Percentiles rank a stretch among this genome's conserved stretches.
phyloP scores from a whole-genome alignment of 345 rosid species.

The Citropsis articulata region DNA sequence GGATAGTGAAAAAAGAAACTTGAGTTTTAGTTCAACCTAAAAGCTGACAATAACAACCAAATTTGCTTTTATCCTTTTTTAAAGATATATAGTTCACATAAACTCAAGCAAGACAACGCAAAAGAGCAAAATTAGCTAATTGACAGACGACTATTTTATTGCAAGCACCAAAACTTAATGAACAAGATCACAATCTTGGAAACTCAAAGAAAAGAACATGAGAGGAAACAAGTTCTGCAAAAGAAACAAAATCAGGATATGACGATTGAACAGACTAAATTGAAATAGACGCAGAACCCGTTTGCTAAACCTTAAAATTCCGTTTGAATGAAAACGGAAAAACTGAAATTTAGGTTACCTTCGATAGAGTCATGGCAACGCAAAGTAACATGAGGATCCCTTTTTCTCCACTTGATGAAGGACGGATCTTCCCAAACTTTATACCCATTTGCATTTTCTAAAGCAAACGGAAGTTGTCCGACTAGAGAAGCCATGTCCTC shows the following conservation, averaged over 20 bases:
- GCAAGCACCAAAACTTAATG: not conserved
- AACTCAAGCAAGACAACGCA: too few species aligned
- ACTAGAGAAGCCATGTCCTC: constrained; percentile 42
- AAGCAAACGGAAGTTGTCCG: constrained; percentile 46
- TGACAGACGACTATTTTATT: too few species aligned
- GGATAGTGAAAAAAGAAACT: not conserved
- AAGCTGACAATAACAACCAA: not conserved
- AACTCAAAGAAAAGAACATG: not conserved
- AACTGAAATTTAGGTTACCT: constrained; percentile 32
- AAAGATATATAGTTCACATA: not conserved
- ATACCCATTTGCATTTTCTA: constrained; percentile 60
- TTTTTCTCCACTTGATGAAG: constrained; percentile 80
- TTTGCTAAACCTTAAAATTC: not conserved
- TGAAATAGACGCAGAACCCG: not conserved
- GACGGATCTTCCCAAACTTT: constrained; percentile 80
- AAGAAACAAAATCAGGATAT: not conserved
- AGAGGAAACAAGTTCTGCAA: not conserved
- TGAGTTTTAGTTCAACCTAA: not conserved
- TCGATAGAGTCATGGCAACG: constrained; percentile 87
- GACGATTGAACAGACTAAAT: not conserved
- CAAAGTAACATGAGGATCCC: constrained; percentile 85
- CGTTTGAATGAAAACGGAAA: not conserved
- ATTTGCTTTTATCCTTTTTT: not conserved
- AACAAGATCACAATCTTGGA: not conserved
- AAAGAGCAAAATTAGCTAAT: too few species aligned